These are phyloP conservation scores for Cicer chorassanicum DNA, from an alignment of 306 rosid genomes.

Conservation along the genomic window DNA sequence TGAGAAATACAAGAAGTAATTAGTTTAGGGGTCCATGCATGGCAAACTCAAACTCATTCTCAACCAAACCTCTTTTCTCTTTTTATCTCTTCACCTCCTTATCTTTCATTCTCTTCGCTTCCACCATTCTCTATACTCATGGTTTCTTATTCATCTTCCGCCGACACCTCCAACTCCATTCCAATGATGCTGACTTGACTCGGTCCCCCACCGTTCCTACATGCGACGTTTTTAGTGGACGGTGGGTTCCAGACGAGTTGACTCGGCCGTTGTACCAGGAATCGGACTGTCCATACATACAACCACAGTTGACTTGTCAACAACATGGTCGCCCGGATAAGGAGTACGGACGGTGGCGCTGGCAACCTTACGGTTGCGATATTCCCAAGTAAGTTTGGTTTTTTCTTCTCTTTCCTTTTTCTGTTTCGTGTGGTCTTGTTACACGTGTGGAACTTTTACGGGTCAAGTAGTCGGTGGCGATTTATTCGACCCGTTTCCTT, in stretches of 20 bases:
- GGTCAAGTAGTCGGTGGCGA: constrained; percentile 39
- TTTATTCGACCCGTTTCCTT: not conserved
- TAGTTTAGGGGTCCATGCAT: too few species aligned
- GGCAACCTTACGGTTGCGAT: constrained; percentile 91
- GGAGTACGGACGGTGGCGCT: constrained; percentile 71
- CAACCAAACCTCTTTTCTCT: too few species aligned
- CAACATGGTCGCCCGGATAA: constrained; percentile 80
- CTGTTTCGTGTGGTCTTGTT: too few species aligned
- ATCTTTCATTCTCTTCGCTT: constrained; percentile 68
- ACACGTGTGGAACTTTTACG: not conserved
- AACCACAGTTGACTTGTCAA: constrained; percentile 91
- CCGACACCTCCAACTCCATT: constrained; percentile 52
- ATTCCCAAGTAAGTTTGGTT: constrained; percentile 66
- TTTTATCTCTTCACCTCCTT: too few species aligned
- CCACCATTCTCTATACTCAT: constrained; percentile 63
- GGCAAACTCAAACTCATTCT: too few species aligned
- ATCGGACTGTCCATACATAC: constrained; percentile 94
- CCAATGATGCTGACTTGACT: constrained; percentile 41
- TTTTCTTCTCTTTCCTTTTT: too few species aligned
- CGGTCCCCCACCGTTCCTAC: not conserved
- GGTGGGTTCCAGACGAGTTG: constrained; percentile 82
- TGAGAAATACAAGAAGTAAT: too few species aligned
- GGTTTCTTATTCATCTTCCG: constrained; percentile 64
- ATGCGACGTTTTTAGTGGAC: constrained; percentile 75
- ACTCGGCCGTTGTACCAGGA: constrained; percentile 83